These are phyloP conservation scores for Mariannaea sp. DNA, from an alignment of 2,329 filamentous ascomycete genomes.

Conservation along the genomic window DNA sequence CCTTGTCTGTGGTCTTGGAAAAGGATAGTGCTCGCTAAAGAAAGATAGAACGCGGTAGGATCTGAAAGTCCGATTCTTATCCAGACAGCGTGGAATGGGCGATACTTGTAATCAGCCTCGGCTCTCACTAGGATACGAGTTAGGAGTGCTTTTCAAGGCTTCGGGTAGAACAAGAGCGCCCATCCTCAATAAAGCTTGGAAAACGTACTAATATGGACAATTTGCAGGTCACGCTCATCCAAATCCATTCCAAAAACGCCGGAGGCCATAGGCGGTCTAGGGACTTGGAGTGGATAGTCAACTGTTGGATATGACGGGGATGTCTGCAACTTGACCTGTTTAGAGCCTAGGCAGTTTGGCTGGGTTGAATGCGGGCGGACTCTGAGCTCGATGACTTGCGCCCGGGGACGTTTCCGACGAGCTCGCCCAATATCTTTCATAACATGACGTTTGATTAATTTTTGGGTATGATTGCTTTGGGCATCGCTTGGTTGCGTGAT, in stretches of 20 bases:
- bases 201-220: slow-evolving; percentile 6
- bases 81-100: slow-evolving; percentile 1
- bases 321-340: background rate
- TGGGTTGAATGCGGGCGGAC: background rate
- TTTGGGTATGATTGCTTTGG: background rate
- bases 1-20: background rate
- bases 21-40: background rate
- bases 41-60: background rate
- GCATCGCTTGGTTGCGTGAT: background rate
- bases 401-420: background rate
- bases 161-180: no score
- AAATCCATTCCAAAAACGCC: slow-evolving; percentile 6
- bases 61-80: slow-evolving; percentile 7
- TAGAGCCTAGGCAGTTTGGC: background rate
- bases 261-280: background rate
- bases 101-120: slow-evolving; percentile 1
- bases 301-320: background rate
- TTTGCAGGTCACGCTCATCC: background rate
- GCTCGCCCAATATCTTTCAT: slow-evolving; percentile 1
- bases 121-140: background rate
- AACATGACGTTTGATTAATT: background rate
- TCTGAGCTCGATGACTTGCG: background rate
- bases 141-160: background rate
- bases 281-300: background rate
- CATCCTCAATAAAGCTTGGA: background rate